Percentiles rank a stretch among this genome's conserved stretches.
Evolutionary conservation across 441 rosid species (phyloP).

Genomic region (Caryocar brasiliense): DNA sequence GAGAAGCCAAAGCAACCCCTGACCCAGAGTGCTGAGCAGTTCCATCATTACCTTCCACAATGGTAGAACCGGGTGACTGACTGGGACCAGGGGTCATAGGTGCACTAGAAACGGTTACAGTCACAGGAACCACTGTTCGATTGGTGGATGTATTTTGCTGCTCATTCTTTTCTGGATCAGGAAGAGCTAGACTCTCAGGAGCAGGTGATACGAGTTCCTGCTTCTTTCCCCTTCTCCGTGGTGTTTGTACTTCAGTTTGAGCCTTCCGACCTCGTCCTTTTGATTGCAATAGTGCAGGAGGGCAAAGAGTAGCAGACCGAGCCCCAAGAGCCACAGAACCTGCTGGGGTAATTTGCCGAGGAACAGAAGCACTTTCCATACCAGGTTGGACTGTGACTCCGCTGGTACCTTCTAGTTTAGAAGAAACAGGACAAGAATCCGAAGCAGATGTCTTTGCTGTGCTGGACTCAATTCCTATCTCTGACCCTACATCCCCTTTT

Average conservation of each 20-base stretch:
- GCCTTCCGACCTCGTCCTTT: no score
- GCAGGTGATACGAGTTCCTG: constrained; percentile 20
- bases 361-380: constrained; percentile 15
- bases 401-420: constrained; percentile 15
- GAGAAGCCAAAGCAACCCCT: constrained; percentile 29
- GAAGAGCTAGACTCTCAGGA: constrained; percentile 26
- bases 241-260: constrained; percentile 45
- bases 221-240: constrained; percentile 65
- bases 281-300: constrained; percentile 29
- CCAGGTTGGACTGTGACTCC: constrained; percentile 13
- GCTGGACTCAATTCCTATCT: constrained; percentile 29
- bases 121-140: constrained; percentile 11
- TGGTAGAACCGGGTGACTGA: constrained; percentile 19
- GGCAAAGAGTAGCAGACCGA: constrained; percentile 23
- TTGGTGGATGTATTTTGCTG: constrained; percentile 19
- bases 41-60: constrained; percentile 20
- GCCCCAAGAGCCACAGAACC: constrained; percentile 24
- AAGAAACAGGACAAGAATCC: constrained; percentile 17
- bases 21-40: constrained; percentile 19
- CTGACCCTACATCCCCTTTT: constrained; percentile 28
- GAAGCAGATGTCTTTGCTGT: constrained; percentile 19
- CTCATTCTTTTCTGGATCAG: constrained; percentile 25
- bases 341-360: constrained; percentile 27
- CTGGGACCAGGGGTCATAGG: constrained; percentile 15
- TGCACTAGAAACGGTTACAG: constrained; percentile 23